Evolutionary conservation across 345 rosid species (phyloP), one percentile per base, ranked within the genome.

Genomic region (Microthlaspi erraticum): DNA sequence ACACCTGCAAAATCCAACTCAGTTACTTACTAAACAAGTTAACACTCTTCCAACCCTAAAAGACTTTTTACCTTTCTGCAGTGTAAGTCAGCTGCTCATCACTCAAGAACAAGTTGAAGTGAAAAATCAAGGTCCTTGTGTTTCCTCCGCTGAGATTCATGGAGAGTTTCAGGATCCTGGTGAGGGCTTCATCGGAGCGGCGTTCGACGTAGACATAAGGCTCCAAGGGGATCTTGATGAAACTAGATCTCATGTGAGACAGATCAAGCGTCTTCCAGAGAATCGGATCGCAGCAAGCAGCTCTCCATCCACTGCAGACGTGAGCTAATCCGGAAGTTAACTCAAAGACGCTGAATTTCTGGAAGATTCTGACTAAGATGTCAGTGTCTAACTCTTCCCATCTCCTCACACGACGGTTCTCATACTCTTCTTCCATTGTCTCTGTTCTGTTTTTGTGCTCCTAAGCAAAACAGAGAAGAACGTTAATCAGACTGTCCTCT

Each of bases 341-440:
- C 75, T 88, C 78, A 31, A 72, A 77, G 67, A 90, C 81, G 54
- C 81, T 75, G 6, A 88, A 83, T 17, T 78, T 81, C 82, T 76
- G 83, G 66, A 90, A 86, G 36, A 90, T 87, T 74, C 71, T 82
- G 68, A 87, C 92, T 81, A 93, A 81, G 1, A 82, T 75, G 76
- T 93, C 96, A 20, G 66, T 82, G 68, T 89, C 86, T 77, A 90
- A 23, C 64, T 93, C 90, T 80, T 90, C 97, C 98, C 97, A 90
- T 81, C 86, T 87, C 80, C 86, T 81, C 31, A 38, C 42, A 12
- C 60, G 62, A 20, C 66, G 66, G 33, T 53, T 6, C 4, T 45
- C 78, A 44, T 73, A 70, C 60, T 87, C 98, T 76, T 84, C 91
- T 39, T 75, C 79, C 79, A 75, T 75, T 58, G 8, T 10, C 26